Evolutionary conservation across 2,329 filamentous ascomycete genomes (phyloP).

Genomic region (Colletotrichum musae): DNA sequence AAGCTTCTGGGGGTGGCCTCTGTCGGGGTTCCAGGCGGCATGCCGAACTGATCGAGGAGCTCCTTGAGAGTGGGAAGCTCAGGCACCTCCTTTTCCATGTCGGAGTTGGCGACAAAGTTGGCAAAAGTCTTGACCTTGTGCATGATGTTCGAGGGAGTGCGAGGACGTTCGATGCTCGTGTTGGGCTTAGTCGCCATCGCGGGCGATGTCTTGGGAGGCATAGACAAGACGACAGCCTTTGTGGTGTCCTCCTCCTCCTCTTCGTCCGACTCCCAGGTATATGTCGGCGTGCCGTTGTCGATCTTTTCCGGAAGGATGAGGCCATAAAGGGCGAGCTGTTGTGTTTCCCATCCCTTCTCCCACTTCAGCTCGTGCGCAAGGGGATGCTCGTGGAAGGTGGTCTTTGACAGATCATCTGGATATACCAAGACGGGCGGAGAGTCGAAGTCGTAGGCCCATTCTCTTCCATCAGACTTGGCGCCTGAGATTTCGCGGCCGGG

Average conservation of each 20-base stretch:
- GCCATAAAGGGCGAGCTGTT: constrained; percentile 31
- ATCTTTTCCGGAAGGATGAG: constrained; percentile 38
- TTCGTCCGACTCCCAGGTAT: constrained; percentile 37
- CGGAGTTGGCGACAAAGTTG: constrained; percentile 17
- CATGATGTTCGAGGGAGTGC: constrained; percentile 32
- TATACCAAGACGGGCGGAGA: constrained; percentile 51
- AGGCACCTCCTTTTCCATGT: constrained; percentile 27
- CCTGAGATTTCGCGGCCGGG: constrained; percentile 56
- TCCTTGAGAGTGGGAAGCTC: constrained; percentile 33
- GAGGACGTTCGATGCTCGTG: constrained; percentile 2
- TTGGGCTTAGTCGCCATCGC: not conserved
- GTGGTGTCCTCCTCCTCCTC: constrained; percentile 24
- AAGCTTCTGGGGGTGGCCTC: constrained; percentile 17
- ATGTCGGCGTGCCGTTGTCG: constrained; percentile 29
- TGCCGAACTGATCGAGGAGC: constrained; percentile 32
- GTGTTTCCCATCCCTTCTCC: constrained; percentile 30
- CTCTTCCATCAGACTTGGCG: constrained; percentile 55
- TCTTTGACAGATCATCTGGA: constrained; percentile 52
- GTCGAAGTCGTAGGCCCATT: constrained; percentile 50
- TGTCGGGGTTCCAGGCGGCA: constrained; percentile 15
- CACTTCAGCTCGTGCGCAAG: constrained; percentile 46
- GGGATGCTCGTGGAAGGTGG: constrained; percentile 55
- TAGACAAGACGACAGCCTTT: constrained; percentile 5
- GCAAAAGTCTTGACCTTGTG: constrained; percentile 40
- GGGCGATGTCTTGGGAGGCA: not conserved